These are phyloP conservation scores for Euphrasia confusa DNA, from an alignment of 257 asterid genomes.

Conservation along the genomic window DNA sequence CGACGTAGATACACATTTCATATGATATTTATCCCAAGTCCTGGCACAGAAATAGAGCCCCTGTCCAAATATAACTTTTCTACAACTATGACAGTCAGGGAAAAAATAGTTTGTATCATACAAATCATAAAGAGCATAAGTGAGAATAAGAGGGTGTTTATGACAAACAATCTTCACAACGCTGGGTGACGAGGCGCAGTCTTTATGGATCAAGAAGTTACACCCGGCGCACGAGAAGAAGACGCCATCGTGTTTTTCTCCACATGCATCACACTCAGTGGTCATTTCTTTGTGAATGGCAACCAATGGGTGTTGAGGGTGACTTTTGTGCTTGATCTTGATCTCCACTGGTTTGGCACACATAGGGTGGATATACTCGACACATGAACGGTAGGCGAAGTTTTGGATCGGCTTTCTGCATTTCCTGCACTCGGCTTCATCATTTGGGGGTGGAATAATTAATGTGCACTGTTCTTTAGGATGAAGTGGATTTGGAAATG, in stretches of 20 bases:
- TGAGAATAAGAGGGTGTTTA: background rate
- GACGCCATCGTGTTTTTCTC: background rate
- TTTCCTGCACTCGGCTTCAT: background rate
- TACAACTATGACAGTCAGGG: background rate
- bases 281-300: background rate
- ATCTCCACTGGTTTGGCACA: background rate
- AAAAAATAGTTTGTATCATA: too few species aligned
- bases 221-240: background rate
- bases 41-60: background rate
- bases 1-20: background rate
- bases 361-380: background rate
- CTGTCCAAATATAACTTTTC: background rate
- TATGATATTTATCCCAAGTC: background rate
- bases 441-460: too few species aligned
- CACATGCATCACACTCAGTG: background rate
- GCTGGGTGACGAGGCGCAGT: background rate
- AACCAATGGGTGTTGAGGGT: background rate
- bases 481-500: background rate
- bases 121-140: background rate
- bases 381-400: background rate
- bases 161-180: background rate
- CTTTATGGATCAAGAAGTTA: background rate
- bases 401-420: background rate
- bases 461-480: fast-evolving
- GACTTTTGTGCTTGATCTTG: too few species aligned